phyloP scores from a whole-genome alignment of 2,329 filamentous ascomycete species.

The Macroventuria anomochaeta region DNA sequence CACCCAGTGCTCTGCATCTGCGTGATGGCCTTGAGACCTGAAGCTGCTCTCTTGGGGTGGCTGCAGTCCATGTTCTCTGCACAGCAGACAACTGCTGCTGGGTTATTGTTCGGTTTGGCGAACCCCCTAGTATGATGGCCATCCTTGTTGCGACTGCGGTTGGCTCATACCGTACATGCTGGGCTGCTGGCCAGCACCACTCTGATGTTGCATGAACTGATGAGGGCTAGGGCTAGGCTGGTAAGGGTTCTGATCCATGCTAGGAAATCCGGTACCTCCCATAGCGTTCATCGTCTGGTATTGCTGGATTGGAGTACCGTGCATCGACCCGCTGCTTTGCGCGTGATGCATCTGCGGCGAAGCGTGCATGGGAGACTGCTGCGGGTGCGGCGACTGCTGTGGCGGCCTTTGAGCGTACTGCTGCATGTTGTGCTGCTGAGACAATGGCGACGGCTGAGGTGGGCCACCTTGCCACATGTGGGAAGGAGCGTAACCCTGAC shows the following conservation, averaged over 20 bases:
- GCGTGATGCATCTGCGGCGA: conserved; percentile 57
- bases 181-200: conserved; percentile 54
- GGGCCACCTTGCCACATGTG: conserved; percentile 58
- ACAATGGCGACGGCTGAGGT: conserved; percentile 57
- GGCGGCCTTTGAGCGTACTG: conserved; percentile 53
- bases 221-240: conserved; percentile 57
- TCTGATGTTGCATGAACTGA: conserved; percentile 55
- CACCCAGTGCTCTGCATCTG: background rate
- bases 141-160: conserved; percentile 52
- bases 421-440: conserved; percentile 54
- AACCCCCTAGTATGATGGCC: conserved; percentile 43
- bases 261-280: conserved; percentile 51
- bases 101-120: background rate
- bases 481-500: conserved; percentile 54
- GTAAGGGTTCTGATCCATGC: conserved; percentile 58
- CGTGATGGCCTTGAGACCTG: background rate
- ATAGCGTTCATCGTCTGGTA: conserved; percentile 57
- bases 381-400: conserved; percentile 53
- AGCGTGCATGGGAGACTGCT: conserved; percentile 58
- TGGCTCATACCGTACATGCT: conserved; percentile 60
- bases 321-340: conserved; percentile 52
- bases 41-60: background rate
- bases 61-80: background rate
- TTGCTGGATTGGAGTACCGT: conserved; percentile 51
- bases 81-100: background rate